Evolutionary conservation across 2,329 filamentous ascomycete genomes (phyloP).

Genomic region (Stagonosporopsis cucurbitacearum): DNA sequence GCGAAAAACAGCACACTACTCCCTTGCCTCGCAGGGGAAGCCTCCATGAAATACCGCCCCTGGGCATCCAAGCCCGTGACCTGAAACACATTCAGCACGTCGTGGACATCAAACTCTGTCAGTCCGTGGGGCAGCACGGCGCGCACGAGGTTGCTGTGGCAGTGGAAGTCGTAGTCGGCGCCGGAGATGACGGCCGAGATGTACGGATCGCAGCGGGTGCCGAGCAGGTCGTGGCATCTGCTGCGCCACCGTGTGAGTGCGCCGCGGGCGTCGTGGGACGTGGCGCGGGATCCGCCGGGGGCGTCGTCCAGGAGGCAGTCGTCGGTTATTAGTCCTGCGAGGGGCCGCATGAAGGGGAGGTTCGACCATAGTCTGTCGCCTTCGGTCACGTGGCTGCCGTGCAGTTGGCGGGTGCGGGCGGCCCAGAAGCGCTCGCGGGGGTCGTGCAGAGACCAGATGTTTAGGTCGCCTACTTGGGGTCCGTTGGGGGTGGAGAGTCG

Average conservation of each 20-base stretch:
- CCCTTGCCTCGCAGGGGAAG: conserved; percentile 37
- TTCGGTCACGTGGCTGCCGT: conserved; percentile 74
- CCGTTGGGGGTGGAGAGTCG: conserved; percentile 78
- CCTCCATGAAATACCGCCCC: conserved; percentile 61
- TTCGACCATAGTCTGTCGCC: conserved; percentile 79
- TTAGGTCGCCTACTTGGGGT: conserved; percentile 80
- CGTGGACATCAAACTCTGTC: conserved; percentile 77
- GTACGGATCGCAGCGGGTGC: conserved; percentile 85
- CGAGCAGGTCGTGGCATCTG: conserved; percentile 78
- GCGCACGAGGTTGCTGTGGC: conserved; percentile 80
- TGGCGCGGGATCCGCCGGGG: not conserved
- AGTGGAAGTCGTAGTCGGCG: conserved; percentile 80
- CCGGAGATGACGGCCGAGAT: conserved; percentile 76
- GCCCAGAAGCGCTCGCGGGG: conserved; percentile 86
- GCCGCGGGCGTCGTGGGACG: conserved; percentile 55
- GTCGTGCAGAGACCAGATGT: conserved; percentile 80
- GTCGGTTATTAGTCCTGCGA: conserved; percentile 73
- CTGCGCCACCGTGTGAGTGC: conserved; percentile 64
- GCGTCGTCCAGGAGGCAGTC: conserved; percentile 56
- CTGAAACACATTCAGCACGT: conserved; percentile 87
- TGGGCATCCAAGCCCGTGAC: conserved; percentile 75
- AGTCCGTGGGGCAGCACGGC: conserved; percentile 73
- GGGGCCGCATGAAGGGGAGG: conserved; percentile 76
- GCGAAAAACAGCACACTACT: conserved; percentile 77
- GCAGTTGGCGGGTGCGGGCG: conserved; percentile 76